Conservation (phyloP, 768 basidiomycete genomes). For the Leccinum ochraceum region DNA sequence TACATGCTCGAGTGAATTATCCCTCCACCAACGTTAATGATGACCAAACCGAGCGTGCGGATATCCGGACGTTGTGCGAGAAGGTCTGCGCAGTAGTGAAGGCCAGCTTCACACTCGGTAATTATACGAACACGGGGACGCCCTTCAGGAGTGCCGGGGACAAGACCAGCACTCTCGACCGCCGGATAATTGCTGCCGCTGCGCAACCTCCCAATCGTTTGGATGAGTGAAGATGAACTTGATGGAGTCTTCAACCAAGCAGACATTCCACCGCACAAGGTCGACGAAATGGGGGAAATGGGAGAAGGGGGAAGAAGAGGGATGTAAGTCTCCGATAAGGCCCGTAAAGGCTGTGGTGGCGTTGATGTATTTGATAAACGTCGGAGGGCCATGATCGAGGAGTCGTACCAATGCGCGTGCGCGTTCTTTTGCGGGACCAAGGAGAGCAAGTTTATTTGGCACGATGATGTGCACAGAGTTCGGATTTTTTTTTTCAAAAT, state of each 20-base stretch:
- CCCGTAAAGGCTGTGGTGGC: no score
- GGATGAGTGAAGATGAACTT: neutral
- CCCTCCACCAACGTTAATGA: neutral
- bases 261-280: no score
- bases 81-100: neutral
- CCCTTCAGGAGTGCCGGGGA: neutral
- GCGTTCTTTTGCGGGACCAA: constrained; percentile 73
- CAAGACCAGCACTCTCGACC: neutral
- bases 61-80: neutral
- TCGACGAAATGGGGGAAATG: no score
- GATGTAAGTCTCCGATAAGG: no score
- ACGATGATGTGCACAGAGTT: constrained; percentile 35
- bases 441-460: constrained; percentile 71
- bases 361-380: no score
- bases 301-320: no score
- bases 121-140: neutral
- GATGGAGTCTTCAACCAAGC: no score
- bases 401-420: constrained; percentile 74
- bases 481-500: no score
- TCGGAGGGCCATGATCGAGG: constrained; percentile 48
- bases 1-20: neutral
- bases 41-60: neutral
- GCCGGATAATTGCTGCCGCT: neutral
- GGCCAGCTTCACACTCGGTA: neutral
- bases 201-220: neutral